Evolutionary conservation across 2,329 filamentous ascomycete genomes (phyloP).

Genomic region (Colletotrichum abscissum): DNA sequence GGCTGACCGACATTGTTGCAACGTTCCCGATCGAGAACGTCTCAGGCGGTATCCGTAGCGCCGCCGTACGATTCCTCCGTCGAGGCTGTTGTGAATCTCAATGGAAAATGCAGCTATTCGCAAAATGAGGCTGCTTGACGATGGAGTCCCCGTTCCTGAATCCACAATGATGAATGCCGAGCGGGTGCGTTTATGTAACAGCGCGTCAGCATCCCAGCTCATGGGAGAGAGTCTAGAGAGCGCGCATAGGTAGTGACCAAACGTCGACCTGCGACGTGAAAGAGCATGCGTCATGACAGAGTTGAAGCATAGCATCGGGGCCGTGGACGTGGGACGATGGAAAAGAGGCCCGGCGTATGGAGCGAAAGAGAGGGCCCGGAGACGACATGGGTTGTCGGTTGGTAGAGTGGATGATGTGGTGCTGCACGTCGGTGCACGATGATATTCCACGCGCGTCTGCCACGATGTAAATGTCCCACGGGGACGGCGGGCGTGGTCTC

Average conservation of each 20-base stretch:
- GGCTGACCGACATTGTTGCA: conserved; percentile 28
- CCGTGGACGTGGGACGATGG: conserved; percentile 6
- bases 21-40: background rate
- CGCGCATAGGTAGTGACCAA: background rate
- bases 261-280: background rate
- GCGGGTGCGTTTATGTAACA: conserved; percentile 24
- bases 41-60: background rate
- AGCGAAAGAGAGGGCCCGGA: background rate
- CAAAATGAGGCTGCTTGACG: conserved; percentile 22
- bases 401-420: background rate
- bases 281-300: conserved; percentile 9
- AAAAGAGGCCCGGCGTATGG: conserved; percentile 9
- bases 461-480: conserved; percentile 12
- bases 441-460: conserved; percentile 32
- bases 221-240: background rate
- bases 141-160: conserved; percentile 3
- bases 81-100: conserved; percentile 13
- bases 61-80: conserved; percentile 9
- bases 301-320: background rate
- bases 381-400: background rate
- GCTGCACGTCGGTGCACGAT: background rate
- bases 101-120: conserved; percentile 25
- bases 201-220: background rate
- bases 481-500: conserved; percentile 6
- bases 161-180: conserved; percentile 35